Conservation (phyloP, 2,329 filamentous ascomycete species). For the Trichophyton schoenleinii region DNA sequence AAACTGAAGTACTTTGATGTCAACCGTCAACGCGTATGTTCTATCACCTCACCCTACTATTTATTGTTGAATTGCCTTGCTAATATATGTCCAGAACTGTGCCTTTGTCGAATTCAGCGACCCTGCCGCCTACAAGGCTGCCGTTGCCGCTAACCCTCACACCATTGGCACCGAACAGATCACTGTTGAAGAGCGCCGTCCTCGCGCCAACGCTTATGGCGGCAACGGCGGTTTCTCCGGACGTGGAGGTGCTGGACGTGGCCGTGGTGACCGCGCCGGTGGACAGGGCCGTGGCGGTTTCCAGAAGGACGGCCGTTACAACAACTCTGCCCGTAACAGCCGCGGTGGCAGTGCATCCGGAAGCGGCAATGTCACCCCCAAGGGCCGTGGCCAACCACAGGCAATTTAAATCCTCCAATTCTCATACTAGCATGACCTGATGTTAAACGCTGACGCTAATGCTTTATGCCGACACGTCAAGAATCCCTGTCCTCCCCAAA, state of each 20-base stretch:
- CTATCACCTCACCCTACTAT: background rate
- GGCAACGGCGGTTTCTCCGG: constrained; percentile 49
- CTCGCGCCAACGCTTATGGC: constrained; percentile 58
- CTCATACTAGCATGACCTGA: background rate
- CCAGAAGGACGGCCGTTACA: constrained; percentile 53
- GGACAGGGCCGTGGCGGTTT: constrained; percentile 58
- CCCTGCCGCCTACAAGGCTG: constrained; percentile 67
- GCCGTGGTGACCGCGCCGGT: constrained; percentile 54
- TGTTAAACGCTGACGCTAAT: background rate
- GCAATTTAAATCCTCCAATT: background rate
- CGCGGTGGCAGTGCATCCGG: constrained; percentile 50
- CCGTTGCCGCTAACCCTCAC: constrained; percentile 74
- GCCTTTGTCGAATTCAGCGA: constrained; percentile 92
- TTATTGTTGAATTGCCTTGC: background rate
- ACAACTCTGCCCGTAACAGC: constrained; percentile 38
- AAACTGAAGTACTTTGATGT: constrained; percentile 53
- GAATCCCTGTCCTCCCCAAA: background rate
- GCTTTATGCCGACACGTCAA: background rate
- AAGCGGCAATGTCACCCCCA: constrained; percentile 40
- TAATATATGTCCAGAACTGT: constrained; percentile 56
- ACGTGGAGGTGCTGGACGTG: constrained; percentile 52
- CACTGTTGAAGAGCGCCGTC: constrained; percentile 75
- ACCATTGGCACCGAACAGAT: constrained; percentile 70
- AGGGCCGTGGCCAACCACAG: constrained; percentile 24
- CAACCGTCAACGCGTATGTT: constrained; percentile 59